Base-by-base conservation (phyloP, 257 asterid species). In the Verbena officinalis region DNA sequence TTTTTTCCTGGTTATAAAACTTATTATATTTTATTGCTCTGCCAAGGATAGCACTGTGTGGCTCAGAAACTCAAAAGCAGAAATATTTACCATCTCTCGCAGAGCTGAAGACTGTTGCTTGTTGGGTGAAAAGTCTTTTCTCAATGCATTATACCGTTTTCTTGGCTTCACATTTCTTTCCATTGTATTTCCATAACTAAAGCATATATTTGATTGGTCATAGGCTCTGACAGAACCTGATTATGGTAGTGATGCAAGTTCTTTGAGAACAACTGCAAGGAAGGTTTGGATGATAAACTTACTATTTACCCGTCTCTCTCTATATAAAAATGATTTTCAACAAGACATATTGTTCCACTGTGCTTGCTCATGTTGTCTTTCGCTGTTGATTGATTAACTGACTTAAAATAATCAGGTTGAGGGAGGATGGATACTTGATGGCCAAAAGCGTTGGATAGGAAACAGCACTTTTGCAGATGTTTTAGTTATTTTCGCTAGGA, bases 381-480 rank as follows among this genome's bases (percentile, higher is more conserved):
- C 19, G 34, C 53, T 39, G 10, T 50, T 19, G 16, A 23, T 51
- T 60, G 49, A 43, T 64, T 45, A 12, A 30, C n/a, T 43, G 55
- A 44, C 54, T 72, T 70, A 40, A 39, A 73, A 49, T 74, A n/a
- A 68, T 70, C 80, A 94, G 99, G 96, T 94, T 45, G 95, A 82
- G 59, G 98, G 98, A 61, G 99, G 99, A 40, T 94, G 99, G 99
- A 68, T 94, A 68, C 85, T 90, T 73, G 88, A 94, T 63, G 96
- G 99, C 64, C 97, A 94, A 69, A 94, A 94, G 62, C 95, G 99
- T 44, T 94, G 99, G 99, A 90, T 90, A 76, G 99, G 99, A 64
- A 90, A 94, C 80, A 83, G 96, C 81, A 88, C 99, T 30, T 94
- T 94, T 71, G 99, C 99, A 1, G 96, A 94, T 73, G 63, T 94